Base-by-base conservation (phyloP, 169 alveolate genomes). In the Fabrea salina region DNA sequence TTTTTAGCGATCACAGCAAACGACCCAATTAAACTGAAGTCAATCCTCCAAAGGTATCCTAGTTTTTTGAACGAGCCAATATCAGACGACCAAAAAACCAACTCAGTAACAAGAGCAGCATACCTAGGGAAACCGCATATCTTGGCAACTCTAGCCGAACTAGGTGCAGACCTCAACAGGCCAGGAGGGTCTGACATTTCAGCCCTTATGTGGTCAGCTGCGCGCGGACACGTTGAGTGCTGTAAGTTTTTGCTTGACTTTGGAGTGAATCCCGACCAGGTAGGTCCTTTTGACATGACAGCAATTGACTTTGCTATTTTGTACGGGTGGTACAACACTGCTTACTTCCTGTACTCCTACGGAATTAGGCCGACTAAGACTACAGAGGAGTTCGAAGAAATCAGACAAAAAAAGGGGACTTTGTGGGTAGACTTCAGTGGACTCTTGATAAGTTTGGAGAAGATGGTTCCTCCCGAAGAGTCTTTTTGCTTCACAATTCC, bases 291-390 rank as follows among this genome's bases (percentile, higher is more conserved):
- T 25, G 70, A 35, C 2, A 25, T 72, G 35, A 72, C 7, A 27
- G 80, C 80, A 8, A 11, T 47, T 8, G 80, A 72, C 33, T 72
- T 50, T 72, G 80, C 80, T 27, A 50, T 72, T 44, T 51, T 72
- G 30, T 72, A 49, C 27, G 80, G 80, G 13, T 8, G 37, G 11
- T 72, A 72, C 5, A 25, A 47, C 16, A 33, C 70, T 8, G 80
- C 80, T 1, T 51, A 16, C n/a, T 72, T 32, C n/a, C 35, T 72
- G 7, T 50, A 50, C n/a, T 33, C 27, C 37, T 30, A 22, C 7
- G 80, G 80, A 13, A 13, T 27, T 6, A 51, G 49, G n/a, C 47
- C 72, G 11, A 72, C 16, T 19, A 44, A 72, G 40, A 50, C 50
- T 8, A 22, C 33, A 8, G 80, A 72, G 19, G 71, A 72, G 3